These are phyloP conservation scores for Hyphopichia buzzinii DNA, from an alignment of 1,139 yeast species.

Conservation along the genomic window DNA sequence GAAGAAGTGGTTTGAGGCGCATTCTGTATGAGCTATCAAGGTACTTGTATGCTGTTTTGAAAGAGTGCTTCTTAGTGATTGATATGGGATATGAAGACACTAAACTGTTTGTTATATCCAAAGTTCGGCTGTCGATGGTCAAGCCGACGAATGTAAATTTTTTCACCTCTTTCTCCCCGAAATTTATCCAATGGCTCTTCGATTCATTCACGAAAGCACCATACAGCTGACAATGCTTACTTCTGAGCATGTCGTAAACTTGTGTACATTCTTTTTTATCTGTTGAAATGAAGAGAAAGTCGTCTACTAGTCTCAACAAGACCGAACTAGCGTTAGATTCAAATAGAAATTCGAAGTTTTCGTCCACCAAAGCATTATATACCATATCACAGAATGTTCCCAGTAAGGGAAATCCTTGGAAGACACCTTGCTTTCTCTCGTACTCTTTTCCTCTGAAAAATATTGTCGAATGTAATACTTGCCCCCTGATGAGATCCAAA, in stretches of 20 bases:
- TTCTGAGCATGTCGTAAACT: conserved; percentile 17
- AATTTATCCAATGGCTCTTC: conserved; percentile 43
- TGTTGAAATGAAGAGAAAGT: conserved; percentile 69
- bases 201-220: conserved; percentile 59
- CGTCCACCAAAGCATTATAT: conserved; percentile 61
- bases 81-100: conserved; percentile 6
- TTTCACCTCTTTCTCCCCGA: conserved; percentile 8
- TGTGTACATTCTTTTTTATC: conserved; percentile 16
- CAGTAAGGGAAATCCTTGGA: conserved; percentile 85
- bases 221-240: conserved; percentile 46
- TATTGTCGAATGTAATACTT: conserved; percentile 23
- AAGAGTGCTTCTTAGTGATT: conserved; percentile 8
- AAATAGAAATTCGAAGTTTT: conserved; percentile 31
- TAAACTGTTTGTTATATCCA: conserved; percentile 12
- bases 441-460: conserved; percentile 14
- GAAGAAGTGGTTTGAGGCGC: conserved; percentile 9
- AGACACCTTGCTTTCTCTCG: conserved; percentile 64
- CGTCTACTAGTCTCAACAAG: conserved; percentile 77
- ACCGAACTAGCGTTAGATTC: conserved; percentile 24
- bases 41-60: conserved; percentile 11
- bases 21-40: conserved; percentile 14
- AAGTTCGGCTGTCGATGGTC: conserved; percentile 18
- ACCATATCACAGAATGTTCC: conserved; percentile 73
- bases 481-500: conserved; percentile 20
- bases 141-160: conserved; percentile 33